Evolutionary conservation across 1,284 basidiomycete species (phyloP).

Genomic region (Sporisorium sorghi): DNA sequence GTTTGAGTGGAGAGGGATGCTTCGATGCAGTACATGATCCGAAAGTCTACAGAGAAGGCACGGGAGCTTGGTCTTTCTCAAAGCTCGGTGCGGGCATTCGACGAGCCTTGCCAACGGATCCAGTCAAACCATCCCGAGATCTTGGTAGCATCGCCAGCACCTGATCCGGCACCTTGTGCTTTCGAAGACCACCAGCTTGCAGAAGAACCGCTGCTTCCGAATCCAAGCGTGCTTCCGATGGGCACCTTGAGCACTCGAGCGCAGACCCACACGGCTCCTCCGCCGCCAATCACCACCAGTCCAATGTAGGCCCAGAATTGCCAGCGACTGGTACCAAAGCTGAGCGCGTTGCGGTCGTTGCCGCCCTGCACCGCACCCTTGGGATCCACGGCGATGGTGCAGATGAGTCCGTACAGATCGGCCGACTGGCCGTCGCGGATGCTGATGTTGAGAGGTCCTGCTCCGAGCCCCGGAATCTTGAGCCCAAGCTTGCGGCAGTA

Average conservation of each 20-base stretch:
- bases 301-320: constrained; percentile 51
- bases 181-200: constrained; percentile 34
- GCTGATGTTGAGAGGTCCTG: constrained; percentile 63
- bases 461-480: constrained; percentile 59
- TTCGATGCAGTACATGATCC: neutral
- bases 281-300: constrained; percentile 42
- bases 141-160: constrained; percentile 22
- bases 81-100: constrained; percentile 27
- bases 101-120: constrained; percentile 48
- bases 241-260: constrained; percentile 43
- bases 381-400: constrained; percentile 76
- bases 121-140: constrained; percentile 48
- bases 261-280: constrained; percentile 48
- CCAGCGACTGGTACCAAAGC: constrained; percentile 44
- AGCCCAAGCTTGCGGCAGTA: constrained; percentile 73
- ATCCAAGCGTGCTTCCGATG: constrained; percentile 43
- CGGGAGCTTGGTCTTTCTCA: constrained; percentile 1
- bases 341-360: constrained; percentile 48
- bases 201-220: constrained; percentile 23
- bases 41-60: neutral
- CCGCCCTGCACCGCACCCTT: constrained; percentile 60
- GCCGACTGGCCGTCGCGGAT: constrained; percentile 85
- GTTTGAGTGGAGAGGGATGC: constrained; percentile 3
- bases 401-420: constrained; percentile 88
- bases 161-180: constrained; percentile 20